Evolutionary conservation across 2,329 filamentous ascomycete species (phyloP).

Genomic region (Colletotrichum sp.): DNA sequence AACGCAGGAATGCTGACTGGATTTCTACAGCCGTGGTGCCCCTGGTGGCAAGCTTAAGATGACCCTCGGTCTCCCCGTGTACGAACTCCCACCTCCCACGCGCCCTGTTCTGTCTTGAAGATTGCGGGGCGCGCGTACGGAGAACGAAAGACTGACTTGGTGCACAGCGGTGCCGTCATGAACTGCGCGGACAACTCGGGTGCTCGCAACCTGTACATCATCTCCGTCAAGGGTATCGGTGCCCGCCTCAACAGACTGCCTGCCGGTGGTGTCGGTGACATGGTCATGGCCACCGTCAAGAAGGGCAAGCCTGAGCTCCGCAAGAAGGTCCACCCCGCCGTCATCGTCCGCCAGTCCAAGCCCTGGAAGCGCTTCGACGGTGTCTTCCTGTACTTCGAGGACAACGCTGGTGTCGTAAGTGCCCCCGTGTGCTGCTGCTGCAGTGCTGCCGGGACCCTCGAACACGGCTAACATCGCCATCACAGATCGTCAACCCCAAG

Average conservation of each 20-base stretch:
- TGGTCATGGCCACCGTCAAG: constrained; percentile 99
- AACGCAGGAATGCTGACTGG: constrained; percentile 36
- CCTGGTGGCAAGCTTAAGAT: constrained; percentile 99
- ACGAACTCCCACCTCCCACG: constrained; percentile 54
- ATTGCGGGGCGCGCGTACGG: not conserved
- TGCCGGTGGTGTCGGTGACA: constrained; percentile 97
- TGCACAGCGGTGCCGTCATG: constrained; percentile 91
- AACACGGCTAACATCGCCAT: constrained; percentile 36
- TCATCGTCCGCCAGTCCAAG: constrained; percentile 99
- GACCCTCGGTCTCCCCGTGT: constrained; percentile 99
- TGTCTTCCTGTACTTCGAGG: constrained; percentile 99
- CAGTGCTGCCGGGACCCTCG: accelerated
- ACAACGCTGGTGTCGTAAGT: constrained; percentile 98
- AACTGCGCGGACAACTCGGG: constrained; percentile 99
- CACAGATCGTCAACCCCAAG: constrained; percentile 99
- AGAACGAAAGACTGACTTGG: constrained; percentile 4
- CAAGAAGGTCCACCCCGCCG: constrained; percentile 99
- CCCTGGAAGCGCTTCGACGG: constrained; percentile 99
- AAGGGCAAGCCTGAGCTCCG: constrained; percentile 99
- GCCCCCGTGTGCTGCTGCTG: not conserved
- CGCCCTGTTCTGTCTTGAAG: not conserved
- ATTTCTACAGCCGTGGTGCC: constrained; percentile 73
- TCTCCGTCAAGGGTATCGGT: constrained; percentile 98
- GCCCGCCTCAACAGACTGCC: constrained; percentile 97
- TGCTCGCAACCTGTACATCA: constrained; percentile 99